A percentile compares a stretch with the other conserved stretches of the same genome.
phyloP scores from a whole-genome alignment of 192 early-diverging fungal species.

The Coemansia erecta region DNA sequence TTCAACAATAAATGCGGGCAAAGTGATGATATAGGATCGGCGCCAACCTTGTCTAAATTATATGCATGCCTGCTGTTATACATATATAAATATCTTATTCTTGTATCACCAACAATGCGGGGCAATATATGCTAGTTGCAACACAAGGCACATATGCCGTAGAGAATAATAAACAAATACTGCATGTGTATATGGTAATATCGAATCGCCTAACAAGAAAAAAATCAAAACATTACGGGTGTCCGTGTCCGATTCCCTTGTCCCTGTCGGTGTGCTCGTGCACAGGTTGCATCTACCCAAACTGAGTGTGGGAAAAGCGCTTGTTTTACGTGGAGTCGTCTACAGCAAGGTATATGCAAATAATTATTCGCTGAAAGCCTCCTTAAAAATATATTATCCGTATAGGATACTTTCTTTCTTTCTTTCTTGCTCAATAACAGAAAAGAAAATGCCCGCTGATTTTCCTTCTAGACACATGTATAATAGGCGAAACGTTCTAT shows the following conservation, averaged over 20 bases:
- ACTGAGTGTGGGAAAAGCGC: too few relatives aligned
- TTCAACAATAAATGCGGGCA: too few relatives aligned
- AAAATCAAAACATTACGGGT: too few relatives aligned
- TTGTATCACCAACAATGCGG: slow-evolving; percentile 8
- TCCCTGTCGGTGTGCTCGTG: too few relatives aligned
- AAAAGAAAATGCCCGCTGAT: slow-evolving; percentile 3
- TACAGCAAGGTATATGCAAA: too few relatives aligned
- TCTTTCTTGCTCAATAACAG: neutral
- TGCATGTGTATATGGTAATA: neutral
- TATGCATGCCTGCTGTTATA: slow-evolving; percentile 5
- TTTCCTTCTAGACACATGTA: neutral
- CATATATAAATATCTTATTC: slow-evolving; percentile 1
- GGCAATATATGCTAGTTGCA: slow-evolving; percentile 14
- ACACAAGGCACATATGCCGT: neutral
- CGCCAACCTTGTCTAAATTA: neutral
- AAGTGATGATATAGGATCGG: too few relatives aligned
- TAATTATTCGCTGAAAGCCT: neutral
- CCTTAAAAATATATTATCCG: slow-evolving; percentile 6
- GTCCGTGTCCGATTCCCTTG: too few relatives aligned
- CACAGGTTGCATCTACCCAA: too few relatives aligned
- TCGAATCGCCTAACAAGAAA: neutral
- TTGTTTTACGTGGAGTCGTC: too few relatives aligned
- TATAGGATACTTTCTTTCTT: slow-evolving; percentile 5
- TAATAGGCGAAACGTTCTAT: too few relatives aligned
- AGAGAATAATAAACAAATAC: slow-evolving; percentile 2